Base-by-base conservation (phyloP, 495 filamentous ascomycete species). In the Astrothelium subdiscretum region DNA sequence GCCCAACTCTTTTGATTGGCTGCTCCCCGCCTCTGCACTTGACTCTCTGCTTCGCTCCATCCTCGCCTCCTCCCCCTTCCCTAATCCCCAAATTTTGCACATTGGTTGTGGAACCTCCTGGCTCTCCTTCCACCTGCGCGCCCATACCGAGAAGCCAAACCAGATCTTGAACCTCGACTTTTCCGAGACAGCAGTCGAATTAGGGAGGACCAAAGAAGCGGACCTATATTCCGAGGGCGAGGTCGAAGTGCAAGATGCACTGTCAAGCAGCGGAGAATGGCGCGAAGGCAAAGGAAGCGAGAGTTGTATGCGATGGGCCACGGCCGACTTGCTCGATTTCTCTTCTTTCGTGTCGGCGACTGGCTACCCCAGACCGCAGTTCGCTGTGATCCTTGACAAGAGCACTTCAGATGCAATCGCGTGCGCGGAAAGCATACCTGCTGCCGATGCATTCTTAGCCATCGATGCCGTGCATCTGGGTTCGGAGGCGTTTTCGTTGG, bases 91-190 rank as follows among this genome's bases (percentile, higher is more conserved):
- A 18, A 40, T 70, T 11, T 52, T 70, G 6, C 68, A 70, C 62
- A 68, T 70, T 57, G 68, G 68, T 59, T 68, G 68, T 32, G 68
- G 68, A 2, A 68, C 66, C 22, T 68, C 66, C 18, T 44, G 66
- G 43, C 60, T 70, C 1, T 68, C 68, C 2, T 68, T 63, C 29
- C 68, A 70, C 48, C 63, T 70, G 18, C 66, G 68, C 11, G 62
- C 64, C 3, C 66, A 67, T 57, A 64, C 68, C 11, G 59, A 60
- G 0, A 18, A 59, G 2, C 68, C 68, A 2, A 31, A 22, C 5
- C 60, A 65, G 32, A 64, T 70, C n/a, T 64, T 68, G 27, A 70
- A 70, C 59, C 32, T 70, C 32, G 68, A 70, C 44, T 70, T 68
- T 44, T 68, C 68, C 8, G 61, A 67, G 26, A 66, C 64, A 11